Conservation (phyloP, 306 rosid genomes). For the Pachyrhizus erosus region DNA sequence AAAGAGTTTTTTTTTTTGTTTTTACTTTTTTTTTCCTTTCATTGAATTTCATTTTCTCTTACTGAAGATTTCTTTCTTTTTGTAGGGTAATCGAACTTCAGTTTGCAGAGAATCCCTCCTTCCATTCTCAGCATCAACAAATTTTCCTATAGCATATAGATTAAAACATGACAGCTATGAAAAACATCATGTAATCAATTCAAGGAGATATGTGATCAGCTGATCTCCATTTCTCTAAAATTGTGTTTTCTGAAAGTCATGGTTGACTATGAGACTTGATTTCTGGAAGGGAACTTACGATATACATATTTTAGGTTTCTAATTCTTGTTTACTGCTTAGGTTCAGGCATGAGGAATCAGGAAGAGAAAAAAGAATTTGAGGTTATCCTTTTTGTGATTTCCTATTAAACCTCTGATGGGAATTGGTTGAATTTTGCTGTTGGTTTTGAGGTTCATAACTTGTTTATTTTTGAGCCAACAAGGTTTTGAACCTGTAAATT, state of each 20-base stretch:
- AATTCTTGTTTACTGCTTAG: constrained; percentile 37
- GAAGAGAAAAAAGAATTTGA: not conserved
- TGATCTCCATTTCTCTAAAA: constrained; percentile 29
- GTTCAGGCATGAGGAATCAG: constrained; percentile 7
- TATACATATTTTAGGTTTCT: constrained; percentile 29
- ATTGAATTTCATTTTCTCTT: constrained; percentile 36
- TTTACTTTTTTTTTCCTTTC: not conserved
- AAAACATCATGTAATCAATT: constrained; percentile 26
- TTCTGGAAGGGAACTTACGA: constrained; percentile 34
- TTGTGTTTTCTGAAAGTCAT: constrained; percentile 33
- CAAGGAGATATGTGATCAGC: constrained; percentile 36
- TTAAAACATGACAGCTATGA: constrained; percentile 15
- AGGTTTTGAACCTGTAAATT: constrained; percentile 50
- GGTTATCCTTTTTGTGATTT: constrained; percentile 38
- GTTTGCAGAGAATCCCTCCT: constrained; percentile 29
- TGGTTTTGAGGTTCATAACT: constrained; percentile 46
- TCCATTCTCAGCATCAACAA: not conserved
- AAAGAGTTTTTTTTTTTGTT: not conserved
- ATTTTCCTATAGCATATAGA: constrained; percentile 9
- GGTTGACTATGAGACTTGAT: constrained; percentile 35
- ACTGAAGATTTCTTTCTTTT: constrained; percentile 27
- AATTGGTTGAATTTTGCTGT: constrained; percentile 4
- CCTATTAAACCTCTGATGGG: constrained; percentile 4
- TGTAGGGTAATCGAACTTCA: constrained; percentile 50
- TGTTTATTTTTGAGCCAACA: constrained; percentile 47